Percentiles rank a stretch among this genome's conserved stretches.
These are phyloP conservation scores for Boletellus emodensis DNA, from an alignment of 768 basidiomycete genomes.

Conservation along the genomic window DNA sequence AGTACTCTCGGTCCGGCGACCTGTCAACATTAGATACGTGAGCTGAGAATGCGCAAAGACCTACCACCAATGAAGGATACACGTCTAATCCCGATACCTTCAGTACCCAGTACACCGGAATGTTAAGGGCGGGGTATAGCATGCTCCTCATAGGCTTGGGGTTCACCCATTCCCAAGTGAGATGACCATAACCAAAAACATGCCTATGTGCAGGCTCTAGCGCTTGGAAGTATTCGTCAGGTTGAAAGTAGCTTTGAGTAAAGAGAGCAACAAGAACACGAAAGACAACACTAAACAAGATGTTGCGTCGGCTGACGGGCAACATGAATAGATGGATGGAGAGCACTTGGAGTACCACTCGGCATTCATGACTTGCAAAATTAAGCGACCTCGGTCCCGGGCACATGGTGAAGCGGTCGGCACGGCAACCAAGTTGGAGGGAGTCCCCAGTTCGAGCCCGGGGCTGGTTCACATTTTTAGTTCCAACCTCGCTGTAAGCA, in stretches of 20 bases:
- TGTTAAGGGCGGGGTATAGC: conserved; percentile 76
- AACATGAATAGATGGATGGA: neutral
- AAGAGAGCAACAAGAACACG: conserved; percentile 61
- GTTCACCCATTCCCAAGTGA: conserved; percentile 95
- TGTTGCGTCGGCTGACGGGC: neutral
- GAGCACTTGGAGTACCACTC: neutral
- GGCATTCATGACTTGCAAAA: too few relatives aligned
- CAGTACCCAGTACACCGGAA: conserved; percentile 72
- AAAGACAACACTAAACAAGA: conserved; percentile 40
- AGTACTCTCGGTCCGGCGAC: conserved; percentile 69
- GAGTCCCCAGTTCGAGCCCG: too few relatives aligned
- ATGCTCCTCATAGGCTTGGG: conserved; percentile 71
- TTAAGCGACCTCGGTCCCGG: too few relatives aligned
- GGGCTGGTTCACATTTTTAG: too few relatives aligned
- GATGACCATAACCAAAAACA: conserved; percentile 87
- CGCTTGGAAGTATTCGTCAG: conserved; percentile 95
- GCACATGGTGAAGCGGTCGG: too few relatives aligned
- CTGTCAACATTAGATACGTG: conserved; percentile 35
- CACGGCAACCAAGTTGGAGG: too few relatives aligned
- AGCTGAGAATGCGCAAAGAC: conserved; percentile 24
- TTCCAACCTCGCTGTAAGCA: too few relatives aligned
- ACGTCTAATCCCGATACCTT: conserved; percentile 52
- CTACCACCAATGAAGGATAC: conserved; percentile 55
- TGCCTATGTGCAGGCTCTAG: conserved; percentile 86
- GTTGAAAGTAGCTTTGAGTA: conserved; percentile 89